Conservation (phyloP, 2,329 filamentous ascomycete genomes). For the Endothia cerciana region DNA sequence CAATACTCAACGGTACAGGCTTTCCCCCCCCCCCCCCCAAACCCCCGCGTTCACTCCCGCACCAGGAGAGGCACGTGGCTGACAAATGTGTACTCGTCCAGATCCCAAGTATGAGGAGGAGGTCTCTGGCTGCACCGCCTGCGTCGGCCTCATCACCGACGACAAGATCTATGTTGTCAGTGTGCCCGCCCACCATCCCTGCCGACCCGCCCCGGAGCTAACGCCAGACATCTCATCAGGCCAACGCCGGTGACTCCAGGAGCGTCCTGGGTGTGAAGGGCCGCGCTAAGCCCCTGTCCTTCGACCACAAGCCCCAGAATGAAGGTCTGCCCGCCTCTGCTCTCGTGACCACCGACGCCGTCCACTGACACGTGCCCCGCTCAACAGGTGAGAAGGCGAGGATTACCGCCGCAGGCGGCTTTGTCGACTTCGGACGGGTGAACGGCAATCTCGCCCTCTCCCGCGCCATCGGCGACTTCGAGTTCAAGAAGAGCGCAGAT, state of each 20-base stretch:
- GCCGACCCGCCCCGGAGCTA: slow-evolving; percentile 27
- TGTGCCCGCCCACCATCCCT: slow-evolving; percentile 38
- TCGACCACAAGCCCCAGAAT: slow-evolving; percentile 98
- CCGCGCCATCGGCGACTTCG: slow-evolving; percentile 96
- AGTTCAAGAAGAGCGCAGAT: slow-evolving; percentile 99
- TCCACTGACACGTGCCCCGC: slow-evolving; percentile 31
- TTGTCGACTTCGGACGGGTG: slow-evolving; percentile 97
- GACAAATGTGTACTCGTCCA: slow-evolving; percentile 45
- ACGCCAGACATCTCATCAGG: slow-evolving; percentile 59
- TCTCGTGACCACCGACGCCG: slow-evolving; percentile 2
- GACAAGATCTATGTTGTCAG: slow-evolving; percentile 95
- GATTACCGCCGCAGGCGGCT: slow-evolving; percentile 93
- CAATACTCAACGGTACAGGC: slow-evolving; percentile 92
- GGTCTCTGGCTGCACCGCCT: slow-evolving; percentile 96
- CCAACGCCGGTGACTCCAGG: slow-evolving; percentile 95
- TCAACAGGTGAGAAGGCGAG: slow-evolving; percentile 85
- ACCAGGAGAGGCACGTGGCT: slow-evolving; percentile 20
- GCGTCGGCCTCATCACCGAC: slow-evolving; percentile 84
- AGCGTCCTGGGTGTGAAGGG: slow-evolving; percentile 96
- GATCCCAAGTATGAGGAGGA: slow-evolving; percentile 97
- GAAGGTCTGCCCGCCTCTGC: slow-evolving; percentile 66
- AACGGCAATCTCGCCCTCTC: slow-evolving; percentile 97
- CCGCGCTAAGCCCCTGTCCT: slow-evolving; percentile 95
- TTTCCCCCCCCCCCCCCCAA: not conserved
- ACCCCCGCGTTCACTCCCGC: too few species aligned